A percentile compares a stretch with the other conserved stretches of the same genome.
phyloP scores from a whole-genome alignment of 371 early-diverging fungal species.

The Mucor mucedo region DNA sequence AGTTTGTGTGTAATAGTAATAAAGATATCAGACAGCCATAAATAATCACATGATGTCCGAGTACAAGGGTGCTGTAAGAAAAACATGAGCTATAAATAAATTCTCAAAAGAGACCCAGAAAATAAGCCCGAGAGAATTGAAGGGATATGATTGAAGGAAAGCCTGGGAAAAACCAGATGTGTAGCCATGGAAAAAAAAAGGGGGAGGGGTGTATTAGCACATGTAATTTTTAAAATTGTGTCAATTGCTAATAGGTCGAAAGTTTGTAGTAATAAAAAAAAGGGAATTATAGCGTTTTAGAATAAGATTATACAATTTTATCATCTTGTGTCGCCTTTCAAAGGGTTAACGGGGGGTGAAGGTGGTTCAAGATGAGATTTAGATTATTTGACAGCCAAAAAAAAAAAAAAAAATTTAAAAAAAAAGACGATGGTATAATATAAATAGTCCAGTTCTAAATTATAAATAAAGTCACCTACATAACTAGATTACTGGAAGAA shows the following conservation, averaged over 20 bases:
- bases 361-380: background rate
- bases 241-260: constrained; percentile 17
- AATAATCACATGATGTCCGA: too few species aligned
- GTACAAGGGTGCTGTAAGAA: too few species aligned
- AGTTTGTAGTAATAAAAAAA: background rate
- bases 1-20: background rate
- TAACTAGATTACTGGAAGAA: background rate
- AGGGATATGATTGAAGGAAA: background rate
- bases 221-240: constrained; percentile 10
- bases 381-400: constrained; percentile 2
- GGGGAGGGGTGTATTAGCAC: background rate
- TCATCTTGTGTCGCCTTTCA: constrained; percentile 13
- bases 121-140: too few species aligned
- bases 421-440: background rate
- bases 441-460: background rate
- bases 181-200: background rate
- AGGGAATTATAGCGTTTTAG: background rate
- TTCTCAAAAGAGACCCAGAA: background rate
- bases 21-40: too few species aligned
- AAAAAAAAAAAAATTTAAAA: constrained; percentile 1
- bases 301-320: background rate
- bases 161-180: constrained; percentile 6
- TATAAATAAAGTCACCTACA: background rate
- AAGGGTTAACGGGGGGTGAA: background rate
- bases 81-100: too few species aligned